These are phyloP conservation scores for Hymenoscyphus fructigenus DNA, from an alignment of 2,329 filamentous ascomycete species.

Conservation along the genomic window DNA sequence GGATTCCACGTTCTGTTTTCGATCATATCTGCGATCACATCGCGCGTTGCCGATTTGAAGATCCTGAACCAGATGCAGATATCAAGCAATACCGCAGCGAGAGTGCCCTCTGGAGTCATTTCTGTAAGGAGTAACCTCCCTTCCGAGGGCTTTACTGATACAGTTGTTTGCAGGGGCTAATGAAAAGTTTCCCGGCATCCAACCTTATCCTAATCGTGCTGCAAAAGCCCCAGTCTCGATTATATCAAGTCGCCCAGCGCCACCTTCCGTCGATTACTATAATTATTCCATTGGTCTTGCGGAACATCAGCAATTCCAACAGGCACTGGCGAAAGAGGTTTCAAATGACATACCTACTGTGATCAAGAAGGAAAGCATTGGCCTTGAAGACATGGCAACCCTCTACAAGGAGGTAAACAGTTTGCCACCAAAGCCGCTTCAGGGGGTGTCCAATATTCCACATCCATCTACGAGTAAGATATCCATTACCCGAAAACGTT, in stretches of 20 bases:
- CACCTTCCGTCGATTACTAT: neutral
- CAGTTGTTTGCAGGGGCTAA: neutral
- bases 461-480: too few species aligned
- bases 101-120: neutral
- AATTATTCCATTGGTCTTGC: neutral
- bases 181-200: neutral
- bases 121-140: neutral
- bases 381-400: too few species aligned
- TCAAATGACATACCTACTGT: neutral
- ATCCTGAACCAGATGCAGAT: neutral
- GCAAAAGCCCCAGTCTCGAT: neutral
- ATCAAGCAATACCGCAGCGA: slow-evolving; percentile 2
- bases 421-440: too few species aligned
- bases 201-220: neutral
- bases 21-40: neutral
- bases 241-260: neutral
- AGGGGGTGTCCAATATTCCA: too few species aligned
- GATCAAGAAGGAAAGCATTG: neutral
- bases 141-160: neutral
- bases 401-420: too few species aligned
- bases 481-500: too few species aligned
- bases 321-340: neutral
- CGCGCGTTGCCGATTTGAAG: neutral
- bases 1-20: neutral
- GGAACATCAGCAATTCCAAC: neutral